These are phyloP conservation scores for Colletotrichum orchidophilum DNA, from an alignment of 2,329 filamentous ascomycete species.

Conservation along the genomic window DNA sequence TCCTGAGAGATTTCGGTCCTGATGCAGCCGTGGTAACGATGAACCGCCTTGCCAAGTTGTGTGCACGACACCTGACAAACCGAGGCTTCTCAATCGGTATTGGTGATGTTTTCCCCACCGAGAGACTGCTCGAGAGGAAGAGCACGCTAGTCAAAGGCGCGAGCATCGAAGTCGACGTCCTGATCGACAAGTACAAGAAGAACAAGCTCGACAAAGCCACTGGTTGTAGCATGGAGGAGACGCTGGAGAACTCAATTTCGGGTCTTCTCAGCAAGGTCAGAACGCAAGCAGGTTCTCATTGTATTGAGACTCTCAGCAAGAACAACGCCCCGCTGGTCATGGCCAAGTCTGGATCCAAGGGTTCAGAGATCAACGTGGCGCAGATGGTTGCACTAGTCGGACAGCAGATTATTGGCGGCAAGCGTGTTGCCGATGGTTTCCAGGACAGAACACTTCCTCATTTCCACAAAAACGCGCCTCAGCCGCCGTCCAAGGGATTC, in stretches of 20 bases:
- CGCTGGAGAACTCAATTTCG: conserved; percentile 88
- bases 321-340: conserved; percentile 96
- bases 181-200: conserved; percentile 82
- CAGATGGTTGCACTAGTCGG: conserved; percentile 99
- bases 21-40: conserved; percentile 89
- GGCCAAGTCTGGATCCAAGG: conserved; percentile 97
- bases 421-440: conserved; percentile 94
- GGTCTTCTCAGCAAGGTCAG: conserved; percentile 92
- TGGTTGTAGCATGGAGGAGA: conserved; percentile 91
- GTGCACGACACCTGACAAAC: conserved; percentile 87
- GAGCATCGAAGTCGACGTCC: conserved; percentile 82
- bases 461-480: conserved; percentile 91
- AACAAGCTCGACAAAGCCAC: conserved; percentile 86
- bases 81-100: conserved; percentile 97
- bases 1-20: conserved; percentile 92
- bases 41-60: conserved; percentile 92
- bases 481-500: conserved; percentile 96
- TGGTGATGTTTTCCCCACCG: conserved; percentile 89
- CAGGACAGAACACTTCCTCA: conserved; percentile 95
- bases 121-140: conserved; percentile 76
- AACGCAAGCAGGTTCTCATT: conserved; percentile 89
- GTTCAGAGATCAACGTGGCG: conserved; percentile 96
- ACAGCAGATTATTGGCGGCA: conserved; percentile 95
- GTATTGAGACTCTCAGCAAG: conserved; percentile 87
- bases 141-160: conserved; percentile 79